Conservation (phyloP, 1,284 basidiomycete species). For the Tilletia horrida region DNA sequence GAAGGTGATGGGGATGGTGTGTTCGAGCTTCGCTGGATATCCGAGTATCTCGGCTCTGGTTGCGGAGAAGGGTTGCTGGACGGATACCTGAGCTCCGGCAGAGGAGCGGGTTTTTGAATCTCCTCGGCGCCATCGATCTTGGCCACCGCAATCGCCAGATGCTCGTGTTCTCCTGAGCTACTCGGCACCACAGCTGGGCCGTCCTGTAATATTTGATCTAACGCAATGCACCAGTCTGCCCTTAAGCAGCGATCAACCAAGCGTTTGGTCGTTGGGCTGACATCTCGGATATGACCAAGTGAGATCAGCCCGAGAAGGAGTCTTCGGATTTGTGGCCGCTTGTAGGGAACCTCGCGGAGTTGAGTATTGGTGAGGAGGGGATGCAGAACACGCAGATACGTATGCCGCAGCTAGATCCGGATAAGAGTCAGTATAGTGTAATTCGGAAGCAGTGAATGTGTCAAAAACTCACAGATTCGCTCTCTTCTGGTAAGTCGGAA, state of each 20-base stretch:
- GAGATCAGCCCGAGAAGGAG: constrained; percentile 75
- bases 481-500: constrained; percentile 83
- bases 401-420: constrained; percentile 75
- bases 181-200: not conserved
- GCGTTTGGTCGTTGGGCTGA: constrained; percentile 75
- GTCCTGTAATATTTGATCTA: constrained; percentile 1
- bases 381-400: constrained; percentile 91
- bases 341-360: constrained; percentile 76
- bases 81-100: no score
- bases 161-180: not conserved
- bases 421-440: not conserved
- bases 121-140: not conserved
- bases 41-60: no score
- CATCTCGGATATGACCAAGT: constrained; percentile 67
- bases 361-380: constrained; percentile 93
- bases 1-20: not conserved
- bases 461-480: constrained; percentile 72
- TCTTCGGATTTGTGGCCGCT: constrained; percentile 80
- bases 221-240: constrained; percentile 73
- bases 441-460: not conserved
- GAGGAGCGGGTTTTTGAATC: no score
- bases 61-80: no score
- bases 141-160: not conserved
- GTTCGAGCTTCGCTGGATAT: no score
- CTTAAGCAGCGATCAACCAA: constrained; percentile 86